Percentiles rank a stretch among this genome's conserved stretches.
Conservation (phyloP, 345 rosid species). For the Noccaea bulbosa region DNA sequence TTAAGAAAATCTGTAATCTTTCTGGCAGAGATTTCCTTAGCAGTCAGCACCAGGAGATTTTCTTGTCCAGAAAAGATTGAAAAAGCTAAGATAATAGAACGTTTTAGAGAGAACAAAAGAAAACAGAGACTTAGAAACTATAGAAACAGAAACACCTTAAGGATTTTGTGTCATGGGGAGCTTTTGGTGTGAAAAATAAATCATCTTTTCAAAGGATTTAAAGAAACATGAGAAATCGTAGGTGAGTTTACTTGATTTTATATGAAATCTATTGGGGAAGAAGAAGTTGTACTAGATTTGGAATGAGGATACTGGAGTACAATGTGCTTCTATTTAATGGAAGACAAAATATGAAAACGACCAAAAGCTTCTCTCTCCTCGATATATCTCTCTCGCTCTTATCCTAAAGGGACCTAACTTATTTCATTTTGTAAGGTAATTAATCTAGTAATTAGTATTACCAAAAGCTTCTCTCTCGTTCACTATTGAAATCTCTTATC, state of each 20-base stretch:
- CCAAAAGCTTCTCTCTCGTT: not conserved
- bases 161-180: not conserved
- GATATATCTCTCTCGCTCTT: conserved; percentile 1
- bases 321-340: conserved; percentile 32
- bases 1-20: not conserved
- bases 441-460: not conserved
- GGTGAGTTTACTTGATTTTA: not conserved
- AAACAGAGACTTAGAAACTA: not conserved
- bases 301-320: conserved; percentile 19
- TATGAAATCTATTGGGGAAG: not conserved
- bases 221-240: not conserved
- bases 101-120: not conserved
- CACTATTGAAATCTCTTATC: no score
- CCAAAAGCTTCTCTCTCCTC: conserved; percentile 27
- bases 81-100: conserved; percentile 1
- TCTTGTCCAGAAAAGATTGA: not conserved
- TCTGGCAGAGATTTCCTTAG: not conserved
- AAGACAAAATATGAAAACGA: conserved; percentile 16
- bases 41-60: not conserved
- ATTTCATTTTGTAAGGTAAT: conserved; percentile 1
- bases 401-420: conserved; percentile 17
- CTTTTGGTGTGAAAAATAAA: not conserved
- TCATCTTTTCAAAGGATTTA: not conserved
- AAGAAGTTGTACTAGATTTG: conserved; percentile 4
- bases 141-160: not conserved